A percentile compares a stretch with the other conserved stretches of the same genome.
Evolutionary conservation across 805 yeast genomes (phyloP).

Genomic region (Saccharomycopsis sp.): DNA sequence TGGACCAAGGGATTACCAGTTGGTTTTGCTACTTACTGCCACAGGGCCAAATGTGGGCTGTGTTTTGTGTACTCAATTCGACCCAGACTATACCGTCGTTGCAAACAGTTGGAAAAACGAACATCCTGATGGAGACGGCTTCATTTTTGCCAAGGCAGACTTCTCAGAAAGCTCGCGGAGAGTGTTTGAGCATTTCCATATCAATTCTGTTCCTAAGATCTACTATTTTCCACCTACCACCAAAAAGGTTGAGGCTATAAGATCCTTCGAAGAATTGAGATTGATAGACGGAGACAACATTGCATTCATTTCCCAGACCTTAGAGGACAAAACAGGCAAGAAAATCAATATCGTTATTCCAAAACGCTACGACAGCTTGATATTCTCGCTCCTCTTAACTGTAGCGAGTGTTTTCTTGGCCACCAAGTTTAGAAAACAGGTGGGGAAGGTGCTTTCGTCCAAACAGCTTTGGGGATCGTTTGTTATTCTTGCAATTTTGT

Average conservation of each 20-base stretch:
- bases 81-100: slow-evolving; percentile 54
- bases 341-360: slow-evolving; percentile 30
- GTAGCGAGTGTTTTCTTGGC: slow-evolving; percentile 30
- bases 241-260: slow-evolving; percentile 26
- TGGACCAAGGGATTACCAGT: slow-evolving; percentile 63
- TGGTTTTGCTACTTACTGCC: slow-evolving; percentile 70
- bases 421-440: slow-evolving; percentile 30
- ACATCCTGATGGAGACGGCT: slow-evolving; percentile 44
- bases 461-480: slow-evolving; percentile 67
- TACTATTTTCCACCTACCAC: slow-evolving; percentile 50
- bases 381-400: slow-evolving; percentile 30
- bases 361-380: slow-evolving; percentile 32
- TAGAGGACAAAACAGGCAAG: slow-evolving; percentile 24
- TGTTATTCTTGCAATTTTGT: slow-evolving; percentile 54
- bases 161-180: slow-evolving; percentile 49
- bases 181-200: slow-evolving; percentile 34
- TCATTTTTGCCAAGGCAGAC: slow-evolving; percentile 74
- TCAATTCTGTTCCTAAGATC: slow-evolving; percentile 76
- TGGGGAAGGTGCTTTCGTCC: slow-evolving; percentile 38
- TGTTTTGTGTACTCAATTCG: slow-evolving; percentile 59
- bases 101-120: slow-evolving; percentile 59
- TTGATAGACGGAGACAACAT: slow-evolving; percentile 39
- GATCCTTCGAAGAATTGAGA: slow-evolving; percentile 34
- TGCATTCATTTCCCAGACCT: slow-evolving; percentile 26
- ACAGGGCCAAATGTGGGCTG: slow-evolving; percentile 70